Base-by-base conservation (phyloP, 1,284 basidiomycete genomes). In the Puccinia novopanici region DNA sequence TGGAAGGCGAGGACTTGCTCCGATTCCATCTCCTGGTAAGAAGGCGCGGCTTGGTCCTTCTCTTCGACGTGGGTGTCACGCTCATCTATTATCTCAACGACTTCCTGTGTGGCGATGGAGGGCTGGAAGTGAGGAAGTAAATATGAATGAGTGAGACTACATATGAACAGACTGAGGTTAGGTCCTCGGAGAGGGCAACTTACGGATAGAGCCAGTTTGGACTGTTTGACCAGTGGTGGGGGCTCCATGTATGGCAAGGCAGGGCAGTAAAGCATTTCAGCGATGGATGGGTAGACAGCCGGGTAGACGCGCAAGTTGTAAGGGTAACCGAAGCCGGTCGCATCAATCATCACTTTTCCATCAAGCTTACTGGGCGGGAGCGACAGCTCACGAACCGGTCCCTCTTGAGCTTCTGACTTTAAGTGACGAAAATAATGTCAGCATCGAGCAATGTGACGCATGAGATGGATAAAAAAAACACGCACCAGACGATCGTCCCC, bases 301-400 rank as follows among this genome's bases (percentile, higher is more conserved):
- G 76, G 54, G 54, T 78, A 78, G 40, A 78, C 67, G 6, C 67
- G 22, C 13, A 78, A 27, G 55, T 70, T 78, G 37, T 68, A 61
- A 40, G 76, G 76, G 45, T 78, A 78, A 42, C 76, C 72, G 37
- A 74, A 48, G 9, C 71, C n/a, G n/a, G 12, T 42, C 30, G 27
- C 45, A 37, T 71, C 48, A 30, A 10, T 17, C 15, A 71, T n/a
- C 17, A 27, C 13, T 54, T 3, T 13, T 5, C 34, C 50, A 0
- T 54, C 50, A 15, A 48, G 37, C 42, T n/a, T 45, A 22, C 63
- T 48, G n/a, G 42, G 22, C 37, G 3, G 10, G 37, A 34, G 40
- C 22, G 24, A 30, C n/a, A 34, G 19, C 50, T 50, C n/a, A 22
- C 42, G 22, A 50, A 15, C 42, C 5, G 48, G 52, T 27, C 22